Evolutionary conservation across 1,284 basidiomycete species (phyloP).

Genomic region (Sporisorium exsertum): DNA sequence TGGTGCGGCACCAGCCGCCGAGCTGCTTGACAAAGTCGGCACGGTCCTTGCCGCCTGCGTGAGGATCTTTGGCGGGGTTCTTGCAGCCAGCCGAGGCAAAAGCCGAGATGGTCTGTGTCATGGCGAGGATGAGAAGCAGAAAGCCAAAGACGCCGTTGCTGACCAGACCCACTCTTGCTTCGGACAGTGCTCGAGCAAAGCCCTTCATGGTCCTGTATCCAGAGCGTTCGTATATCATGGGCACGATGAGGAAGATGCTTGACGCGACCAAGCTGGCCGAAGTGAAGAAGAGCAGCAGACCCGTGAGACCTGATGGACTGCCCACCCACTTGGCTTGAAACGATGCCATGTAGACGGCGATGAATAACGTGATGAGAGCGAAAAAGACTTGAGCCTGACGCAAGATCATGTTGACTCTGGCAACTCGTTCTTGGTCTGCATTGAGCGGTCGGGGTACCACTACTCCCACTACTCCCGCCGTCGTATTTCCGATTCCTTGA

Average conservation of each 20-base stretch:
- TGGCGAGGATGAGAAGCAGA: conserved; percentile 51
- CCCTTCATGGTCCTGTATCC: conserved; percentile 46
- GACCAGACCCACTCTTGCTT: conserved; percentile 59
- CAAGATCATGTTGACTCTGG: conserved; percentile 41
- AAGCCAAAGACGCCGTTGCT: conserved; percentile 53
- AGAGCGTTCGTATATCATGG: conserved; percentile 52
- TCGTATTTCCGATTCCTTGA: conserved; percentile 39
- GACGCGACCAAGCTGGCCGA: conserved; percentile 44
- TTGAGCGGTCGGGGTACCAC: conserved; percentile 1
- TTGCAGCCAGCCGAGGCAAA: conserved; percentile 61
- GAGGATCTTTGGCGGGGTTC: conserved; percentile 54
- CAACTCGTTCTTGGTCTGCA: conserved; percentile 35
- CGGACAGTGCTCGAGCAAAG: conserved; percentile 44
- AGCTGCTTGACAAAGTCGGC: conserved; percentile 51
- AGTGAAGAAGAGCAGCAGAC: conserved; percentile 56
- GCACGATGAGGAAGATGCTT: conserved; percentile 49
- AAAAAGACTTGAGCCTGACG: conserved; percentile 51
- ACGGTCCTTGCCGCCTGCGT: conserved; percentile 51
- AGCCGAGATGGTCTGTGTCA: conserved; percentile 61
- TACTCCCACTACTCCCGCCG: conserved; percentile 1
- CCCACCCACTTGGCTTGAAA: conserved; percentile 61
- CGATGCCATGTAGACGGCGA: conserved; percentile 56
- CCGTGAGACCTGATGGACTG: conserved; percentile 58
- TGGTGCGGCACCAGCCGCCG: conserved; percentile 58
- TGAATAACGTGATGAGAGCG: conserved; percentile 45